These are phyloP conservation scores for Wickerhamiella slavikovae DNA, from an alignment of 805 yeast species.

Conservation along the genomic window DNA sequence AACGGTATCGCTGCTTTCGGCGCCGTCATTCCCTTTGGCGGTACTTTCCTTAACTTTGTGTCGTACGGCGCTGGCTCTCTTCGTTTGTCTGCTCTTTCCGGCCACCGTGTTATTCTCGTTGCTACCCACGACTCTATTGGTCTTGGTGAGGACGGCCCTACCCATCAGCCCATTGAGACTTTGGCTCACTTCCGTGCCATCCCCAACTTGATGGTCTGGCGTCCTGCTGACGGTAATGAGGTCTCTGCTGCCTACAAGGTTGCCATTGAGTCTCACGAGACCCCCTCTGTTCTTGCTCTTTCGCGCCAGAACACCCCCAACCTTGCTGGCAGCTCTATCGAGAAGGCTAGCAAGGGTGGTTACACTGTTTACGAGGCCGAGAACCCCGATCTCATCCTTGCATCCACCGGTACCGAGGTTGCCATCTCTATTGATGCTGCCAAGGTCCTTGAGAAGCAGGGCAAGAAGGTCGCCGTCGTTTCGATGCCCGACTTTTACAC, in stretches of 20 bases:
- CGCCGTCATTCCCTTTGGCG: constrained; percentile 80
- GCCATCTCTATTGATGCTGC: constrained; percentile 64
- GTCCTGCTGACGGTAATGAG: constrained; percentile 36
- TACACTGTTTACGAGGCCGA: constrained; percentile 47
- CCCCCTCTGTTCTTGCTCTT: constrained; percentile 55
- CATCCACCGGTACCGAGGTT: constrained; percentile 92
- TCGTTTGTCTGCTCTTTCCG: constrained; percentile 27
- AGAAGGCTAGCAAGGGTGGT: constrained; percentile 90
- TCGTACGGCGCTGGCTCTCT: constrained; percentile 36
- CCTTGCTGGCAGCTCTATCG: constrained; percentile 77
- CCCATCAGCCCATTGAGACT: constrained; percentile 36
- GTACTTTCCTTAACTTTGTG: constrained; percentile 90
- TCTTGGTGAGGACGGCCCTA: constrained; percentile 38
- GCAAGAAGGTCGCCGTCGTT: constrained; percentile 62
- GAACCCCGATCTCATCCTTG: constrained; percentile 52
- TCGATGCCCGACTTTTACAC: constrained; percentile 86
- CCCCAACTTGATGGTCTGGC: constrained; percentile 29
- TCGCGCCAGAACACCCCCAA: constrained; percentile 74
- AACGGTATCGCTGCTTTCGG: constrained; percentile 89
- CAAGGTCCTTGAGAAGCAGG: constrained; percentile 41
- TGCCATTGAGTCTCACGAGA: constrained; percentile 33
- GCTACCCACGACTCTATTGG: constrained; percentile 41
- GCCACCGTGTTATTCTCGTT: constrained; percentile 27
- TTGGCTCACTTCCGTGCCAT: constrained; percentile 30
- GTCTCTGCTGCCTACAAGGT: constrained; percentile 34